Evolutionary conservation across 78 protist species (phyloP).

Genomic region (Diacronema lutheri): DNA sequence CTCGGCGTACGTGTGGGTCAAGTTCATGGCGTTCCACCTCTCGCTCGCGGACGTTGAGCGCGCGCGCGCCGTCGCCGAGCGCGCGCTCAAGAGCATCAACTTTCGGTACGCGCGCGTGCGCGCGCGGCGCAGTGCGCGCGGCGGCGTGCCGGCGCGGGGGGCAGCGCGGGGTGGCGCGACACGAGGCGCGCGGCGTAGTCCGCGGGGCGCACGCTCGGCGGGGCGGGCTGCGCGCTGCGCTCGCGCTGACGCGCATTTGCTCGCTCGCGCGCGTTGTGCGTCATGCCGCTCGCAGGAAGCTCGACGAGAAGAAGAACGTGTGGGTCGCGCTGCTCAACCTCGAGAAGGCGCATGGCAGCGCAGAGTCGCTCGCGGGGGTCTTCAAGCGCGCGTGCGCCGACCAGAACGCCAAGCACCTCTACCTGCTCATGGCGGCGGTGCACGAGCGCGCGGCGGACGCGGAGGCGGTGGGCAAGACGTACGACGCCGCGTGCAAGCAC

Average conservation of each 20-base stretch:
- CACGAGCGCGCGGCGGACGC: conserved; percentile 33
- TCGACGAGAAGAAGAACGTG: conserved; percentile 78
- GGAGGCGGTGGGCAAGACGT: conserved; percentile 43
- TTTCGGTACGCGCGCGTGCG: conserved; percentile 42
- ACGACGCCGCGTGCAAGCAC: conserved; percentile 52
- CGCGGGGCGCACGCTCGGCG: too few species aligned
- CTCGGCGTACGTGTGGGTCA: conserved; percentile 80
- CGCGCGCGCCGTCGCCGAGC: conserved; percentile 85
- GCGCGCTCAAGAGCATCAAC: conserved; percentile 76
- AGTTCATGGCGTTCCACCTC: conserved; percentile 81
- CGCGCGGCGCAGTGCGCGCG: not conserved
- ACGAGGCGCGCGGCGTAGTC: too few species aligned
- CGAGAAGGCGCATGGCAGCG: conserved; percentile 77
- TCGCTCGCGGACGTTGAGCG: conserved; percentile 65
- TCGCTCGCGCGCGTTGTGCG: not conserved
- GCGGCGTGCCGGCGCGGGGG: too few species aligned
- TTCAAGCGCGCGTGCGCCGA: conserved; percentile 64
- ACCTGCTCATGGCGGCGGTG: conserved; percentile 41
- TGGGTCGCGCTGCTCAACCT: conserved; percentile 90
- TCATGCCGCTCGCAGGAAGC: not conserved
- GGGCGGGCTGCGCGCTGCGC: too few species aligned
- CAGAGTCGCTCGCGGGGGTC: conserved; percentile 40
- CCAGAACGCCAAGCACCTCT: conserved; percentile 56
- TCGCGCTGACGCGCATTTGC: too few species aligned
- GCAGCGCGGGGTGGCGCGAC: too few species aligned